phyloP scores from a whole-genome alignment of 371 early-diverging fungal genomes.

The Phascolomyces articulosus region DNA sequence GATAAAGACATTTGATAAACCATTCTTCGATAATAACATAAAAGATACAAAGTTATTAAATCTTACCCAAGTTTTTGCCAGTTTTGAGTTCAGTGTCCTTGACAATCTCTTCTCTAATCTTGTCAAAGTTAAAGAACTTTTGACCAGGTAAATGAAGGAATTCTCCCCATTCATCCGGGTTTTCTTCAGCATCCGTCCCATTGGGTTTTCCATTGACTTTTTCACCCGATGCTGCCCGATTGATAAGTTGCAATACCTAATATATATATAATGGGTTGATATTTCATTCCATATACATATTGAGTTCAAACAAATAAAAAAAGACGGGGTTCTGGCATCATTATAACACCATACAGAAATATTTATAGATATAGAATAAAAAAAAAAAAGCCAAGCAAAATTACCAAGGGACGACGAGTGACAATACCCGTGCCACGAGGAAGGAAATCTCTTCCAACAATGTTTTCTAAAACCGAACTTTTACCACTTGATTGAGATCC shows the following conservation, averaged over 20 bases:
- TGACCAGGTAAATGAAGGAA: slow-evolving; percentile 94
- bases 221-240: slow-evolving; percentile 50
- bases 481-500: slow-evolving; percentile 98
- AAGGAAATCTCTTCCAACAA: slow-evolving; percentile 98
- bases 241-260: slow-evolving; percentile 94
- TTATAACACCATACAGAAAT: no score
- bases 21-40: neutral
- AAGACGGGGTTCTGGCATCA: no score
- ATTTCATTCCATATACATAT: no score
- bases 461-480: slow-evolving; percentile 98
- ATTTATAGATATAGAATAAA: neutral
- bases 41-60: neutral
- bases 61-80: slow-evolving; percentile 82
- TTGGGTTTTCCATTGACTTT: slow-evolving; percentile 22
- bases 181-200: slow-evolving; percentile 38
- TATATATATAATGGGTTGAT: no score
- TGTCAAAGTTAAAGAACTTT: slow-evolving; percentile 90
- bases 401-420: slow-evolving; percentile 92
- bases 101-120: slow-evolving; percentile 94
- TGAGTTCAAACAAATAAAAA: no score
- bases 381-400: neutral
- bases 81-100: slow-evolving; percentile 93
- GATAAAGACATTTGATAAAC: neutral
- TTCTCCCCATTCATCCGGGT: slow-evolving; percentile 95
- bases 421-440: slow-evolving; percentile 97